These are phyloP conservation scores for Macroventuria anomochaeta DNA, from an alignment of 2,329 filamentous ascomycete species.

Conservation along the genomic window DNA sequence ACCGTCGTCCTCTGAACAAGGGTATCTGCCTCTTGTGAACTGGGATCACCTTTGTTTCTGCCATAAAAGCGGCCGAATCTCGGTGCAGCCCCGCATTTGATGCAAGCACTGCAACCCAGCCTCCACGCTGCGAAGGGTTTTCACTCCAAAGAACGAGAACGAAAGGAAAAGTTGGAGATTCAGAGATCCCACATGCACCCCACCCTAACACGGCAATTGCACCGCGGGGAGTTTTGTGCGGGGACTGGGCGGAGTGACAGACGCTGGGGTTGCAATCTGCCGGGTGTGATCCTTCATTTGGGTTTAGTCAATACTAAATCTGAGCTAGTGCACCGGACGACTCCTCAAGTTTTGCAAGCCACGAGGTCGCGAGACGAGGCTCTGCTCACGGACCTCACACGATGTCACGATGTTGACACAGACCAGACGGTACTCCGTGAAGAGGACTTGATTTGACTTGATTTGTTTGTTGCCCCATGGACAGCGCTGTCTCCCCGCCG, in stretches of 20 bases:
- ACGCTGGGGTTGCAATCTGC: slow-evolving; percentile 5
- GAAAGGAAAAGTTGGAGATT: not conserved
- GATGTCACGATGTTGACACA: not conserved
- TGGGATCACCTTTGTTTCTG: slow-evolving; percentile 6
- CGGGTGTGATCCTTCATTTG: slow-evolving; percentile 1
- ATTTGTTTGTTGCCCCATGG: no score
- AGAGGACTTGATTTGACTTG: no score
- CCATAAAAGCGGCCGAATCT: not conserved
- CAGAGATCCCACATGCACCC: slow-evolving; percentile 13
- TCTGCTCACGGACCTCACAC: slow-evolving; percentile 11
- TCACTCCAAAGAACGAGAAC: not conserved
- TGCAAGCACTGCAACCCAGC: slow-evolving; percentile 1
- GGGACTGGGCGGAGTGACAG: slow-evolving; percentile 8
- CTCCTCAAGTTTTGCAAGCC: slow-evolving; percentile 15
- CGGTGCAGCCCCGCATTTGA: slow-evolving; percentile 9
- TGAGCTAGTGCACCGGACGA: slow-evolving; percentile 4
- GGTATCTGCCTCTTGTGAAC: slow-evolving; percentile 3
- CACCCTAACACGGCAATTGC: slow-evolving; percentile 11
- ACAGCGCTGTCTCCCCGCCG: slow-evolving; percentile 7
- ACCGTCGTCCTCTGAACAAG: not conserved
- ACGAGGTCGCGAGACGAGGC: slow-evolving; percentile 18
- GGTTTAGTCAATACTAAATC: not conserved
- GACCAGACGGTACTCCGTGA: no score
- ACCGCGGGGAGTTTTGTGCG: slow-evolving; percentile 15
- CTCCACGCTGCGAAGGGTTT: slow-evolving; percentile 2